phyloP scores from a whole-genome alignment of 768 basidiomycete species.

The Leccinum truebloodii region DNA sequence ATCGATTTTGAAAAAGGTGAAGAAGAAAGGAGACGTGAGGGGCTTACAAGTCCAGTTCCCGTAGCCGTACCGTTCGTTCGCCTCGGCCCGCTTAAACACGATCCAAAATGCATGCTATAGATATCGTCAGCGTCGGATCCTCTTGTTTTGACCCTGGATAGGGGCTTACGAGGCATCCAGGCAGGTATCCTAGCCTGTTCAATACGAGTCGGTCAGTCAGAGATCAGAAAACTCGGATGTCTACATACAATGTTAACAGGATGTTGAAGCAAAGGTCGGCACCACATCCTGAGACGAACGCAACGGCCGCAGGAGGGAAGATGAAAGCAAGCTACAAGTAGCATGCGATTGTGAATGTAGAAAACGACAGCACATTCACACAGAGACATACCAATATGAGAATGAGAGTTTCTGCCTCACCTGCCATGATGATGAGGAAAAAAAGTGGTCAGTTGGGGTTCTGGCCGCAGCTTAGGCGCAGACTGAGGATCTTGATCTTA shows the following conservation, averaged over 20 bases:
- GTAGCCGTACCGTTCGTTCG: constrained; percentile 51
- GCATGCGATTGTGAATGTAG: background rate
- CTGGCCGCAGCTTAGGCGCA: background rate
- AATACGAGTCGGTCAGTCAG: background rate
- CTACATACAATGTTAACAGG: constrained; percentile 66
- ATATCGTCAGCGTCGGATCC: no score
- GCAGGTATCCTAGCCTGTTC: constrained; percentile 69
- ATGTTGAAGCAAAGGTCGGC: constrained; percentile 85
- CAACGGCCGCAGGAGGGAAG: constrained; percentile 78
- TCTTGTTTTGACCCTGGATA: no score
- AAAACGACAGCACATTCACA: background rate
- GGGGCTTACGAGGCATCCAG: constrained; percentile 51
- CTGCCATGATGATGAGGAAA: constrained; percentile 13
- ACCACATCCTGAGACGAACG: constrained; percentile 75
- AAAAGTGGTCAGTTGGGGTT: background rate
- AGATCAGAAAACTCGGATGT: background rate
- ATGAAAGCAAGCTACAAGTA: constrained; percentile 61
- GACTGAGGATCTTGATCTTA: background rate
- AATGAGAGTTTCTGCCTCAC: constrained; percentile 7
- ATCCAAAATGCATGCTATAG: constrained; percentile 80
- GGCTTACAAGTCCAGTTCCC: constrained; percentile 28
- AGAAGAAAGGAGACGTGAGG: background rate
- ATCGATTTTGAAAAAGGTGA: background rate
- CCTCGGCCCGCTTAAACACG: constrained; percentile 79
- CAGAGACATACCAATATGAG: constrained; percentile 13